These are phyloP conservation scores for Eutreptiella sp. DNA, from an alignment of 208 protist species.

Conservation along the genomic window DNA sequence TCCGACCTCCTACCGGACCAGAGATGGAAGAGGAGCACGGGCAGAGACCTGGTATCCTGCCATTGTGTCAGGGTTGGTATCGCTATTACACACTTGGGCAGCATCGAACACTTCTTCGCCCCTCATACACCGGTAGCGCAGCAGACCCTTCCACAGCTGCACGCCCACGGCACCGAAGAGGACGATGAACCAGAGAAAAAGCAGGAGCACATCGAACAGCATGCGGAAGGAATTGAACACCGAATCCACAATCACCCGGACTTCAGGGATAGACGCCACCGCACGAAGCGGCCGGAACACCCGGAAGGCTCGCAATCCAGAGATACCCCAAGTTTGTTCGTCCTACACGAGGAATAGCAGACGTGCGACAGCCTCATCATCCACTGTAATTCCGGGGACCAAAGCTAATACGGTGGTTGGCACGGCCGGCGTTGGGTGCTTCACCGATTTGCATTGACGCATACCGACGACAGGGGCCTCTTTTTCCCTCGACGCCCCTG, in stretches of 20 bases:
- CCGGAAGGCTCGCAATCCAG: conserved; percentile 17
- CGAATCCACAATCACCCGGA: conserved; percentile 20
- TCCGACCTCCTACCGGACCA: too few species aligned
- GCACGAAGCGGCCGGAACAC: conserved; percentile 24
- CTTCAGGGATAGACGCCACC: conserved; percentile 10
- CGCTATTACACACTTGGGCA: background rate
- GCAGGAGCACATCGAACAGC: conserved; percentile 19
- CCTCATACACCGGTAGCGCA: conserved; percentile 15
- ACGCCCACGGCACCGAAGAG: conserved; percentile 11
- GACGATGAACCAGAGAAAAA: conserved; percentile 23
- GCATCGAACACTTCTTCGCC: background rate
- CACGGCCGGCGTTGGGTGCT: too few species aligned
- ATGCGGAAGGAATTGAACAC: conserved; percentile 22
- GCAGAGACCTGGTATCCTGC: background rate
- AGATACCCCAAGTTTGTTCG: background rate
- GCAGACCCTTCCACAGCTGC: conserved; percentile 20
- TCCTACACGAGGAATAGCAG: background rate
- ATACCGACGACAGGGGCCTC: too few species aligned
- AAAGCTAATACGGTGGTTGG: too few species aligned
- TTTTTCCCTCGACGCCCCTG: too few species aligned
- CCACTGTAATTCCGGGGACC: too few species aligned
- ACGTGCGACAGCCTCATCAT: too few species aligned
- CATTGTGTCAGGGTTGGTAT: too few species aligned
- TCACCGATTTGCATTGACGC: too few species aligned
- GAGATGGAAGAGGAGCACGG: too few species aligned